Percentiles rank a stretch among this genome's conserved stretches.
Conservation (phyloP, 2,329 filamentous ascomycete species). For the Huntiella moniliformis region DNA sequence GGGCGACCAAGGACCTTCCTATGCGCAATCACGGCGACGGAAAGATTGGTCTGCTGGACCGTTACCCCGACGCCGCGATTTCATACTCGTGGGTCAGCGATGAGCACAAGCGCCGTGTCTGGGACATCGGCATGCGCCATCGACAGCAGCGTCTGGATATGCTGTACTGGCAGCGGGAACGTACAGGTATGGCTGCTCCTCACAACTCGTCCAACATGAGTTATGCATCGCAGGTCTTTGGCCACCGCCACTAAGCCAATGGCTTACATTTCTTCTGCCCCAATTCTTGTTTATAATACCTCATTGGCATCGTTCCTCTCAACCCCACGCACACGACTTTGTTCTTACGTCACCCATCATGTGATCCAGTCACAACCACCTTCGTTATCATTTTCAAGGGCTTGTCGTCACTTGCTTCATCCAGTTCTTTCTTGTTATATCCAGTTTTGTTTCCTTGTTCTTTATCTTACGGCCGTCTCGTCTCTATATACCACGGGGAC, state of each 20-base stretch:
- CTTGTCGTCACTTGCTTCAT: too few relatives aligned
- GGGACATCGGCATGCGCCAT: conserved; percentile 18
- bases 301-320: background rate
- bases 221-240: background rate
- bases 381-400: too few relatives aligned
- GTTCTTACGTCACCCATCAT: too few relatives aligned
- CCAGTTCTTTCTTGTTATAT: too few relatives aligned
- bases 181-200: too few relatives aligned
- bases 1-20: conserved; percentile 4
- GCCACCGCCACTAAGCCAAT: background rate
- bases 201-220: too few relatives aligned
- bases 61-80: conserved; percentile 30
- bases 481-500: too few relatives aligned
- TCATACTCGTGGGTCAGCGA: conserved; percentile 26
- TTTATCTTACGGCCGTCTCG: too few relatives aligned
- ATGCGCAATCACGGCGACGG: conserved; percentile 16
- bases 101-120: conserved; percentile 21
- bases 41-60: conserved; percentile 17
- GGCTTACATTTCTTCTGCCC: background rate
- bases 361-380: too few relatives aligned
- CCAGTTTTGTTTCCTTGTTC: too few relatives aligned
- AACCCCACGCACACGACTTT: too few relatives aligned
- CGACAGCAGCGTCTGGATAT: conserved; percentile 5
- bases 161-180: background rate
- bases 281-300: conserved; percentile 1